phyloP scores from a whole-genome alignment of 257 asterid species.

The Parsonsia alboflavescens region DNA sequence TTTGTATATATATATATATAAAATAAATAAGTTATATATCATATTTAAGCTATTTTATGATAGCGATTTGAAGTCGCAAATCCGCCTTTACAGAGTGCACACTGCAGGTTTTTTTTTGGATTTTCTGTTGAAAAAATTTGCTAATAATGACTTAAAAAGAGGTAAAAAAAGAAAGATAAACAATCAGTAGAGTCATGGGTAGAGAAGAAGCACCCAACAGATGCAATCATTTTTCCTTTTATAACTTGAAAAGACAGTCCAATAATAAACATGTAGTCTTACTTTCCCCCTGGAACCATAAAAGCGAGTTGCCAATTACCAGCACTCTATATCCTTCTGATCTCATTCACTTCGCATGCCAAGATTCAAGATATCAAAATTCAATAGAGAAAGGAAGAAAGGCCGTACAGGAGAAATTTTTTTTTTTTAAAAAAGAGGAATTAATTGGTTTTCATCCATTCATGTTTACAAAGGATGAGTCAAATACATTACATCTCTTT shows the following conservation, averaged over 20 bases:
- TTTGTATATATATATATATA: too few species aligned
- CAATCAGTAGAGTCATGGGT: background rate
- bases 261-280: background rate
- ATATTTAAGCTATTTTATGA: too few species aligned
- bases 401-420: background rate
- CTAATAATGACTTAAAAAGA: too few species aligned
- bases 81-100: too few species aligned
- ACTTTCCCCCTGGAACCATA: background rate
- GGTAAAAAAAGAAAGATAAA: background rate
- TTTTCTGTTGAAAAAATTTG: too few species aligned
- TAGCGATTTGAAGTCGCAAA: too few species aligned
- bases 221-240: background rate
- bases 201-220: too few species aligned
- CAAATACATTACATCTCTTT: slow-evolving; percentile 10
- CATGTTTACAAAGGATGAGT: slow-evolving; percentile 14
- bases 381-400: background rate
- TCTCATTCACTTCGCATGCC: background rate
- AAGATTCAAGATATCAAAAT: background rate
- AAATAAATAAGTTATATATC: too few species aligned
- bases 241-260: background rate
- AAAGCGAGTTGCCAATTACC: background rate
- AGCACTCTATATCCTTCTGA: background rate
- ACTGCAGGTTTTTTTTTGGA: too few species aligned
- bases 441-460: background rate
- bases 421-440: background rate